Percentiles rank a stretch among this genome's conserved stretches.
Conservation (phyloP, 345 rosid genomes). For the Eucalyptus urophylla region DNA sequence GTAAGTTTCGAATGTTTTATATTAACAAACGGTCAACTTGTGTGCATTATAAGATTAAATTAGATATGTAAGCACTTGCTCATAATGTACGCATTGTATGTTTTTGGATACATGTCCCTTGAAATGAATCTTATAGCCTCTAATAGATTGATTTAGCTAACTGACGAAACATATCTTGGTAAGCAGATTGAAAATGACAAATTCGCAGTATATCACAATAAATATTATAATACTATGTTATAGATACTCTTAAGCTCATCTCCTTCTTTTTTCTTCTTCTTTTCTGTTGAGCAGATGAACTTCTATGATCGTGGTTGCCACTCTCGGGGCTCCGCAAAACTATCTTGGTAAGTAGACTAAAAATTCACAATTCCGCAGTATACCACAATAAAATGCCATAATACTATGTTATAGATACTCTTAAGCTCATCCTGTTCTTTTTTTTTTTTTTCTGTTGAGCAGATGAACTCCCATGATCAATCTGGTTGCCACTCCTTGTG, state of each 20-base stretch:
- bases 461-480: too few species aligned
- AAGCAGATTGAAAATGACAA: rapidly evolving
- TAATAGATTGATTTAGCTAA: too few species aligned
- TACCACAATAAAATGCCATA: too few species aligned
- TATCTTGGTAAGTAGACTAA: too few species aligned
- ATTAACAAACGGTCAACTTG: background rate
- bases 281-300: background rate
- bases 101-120: background rate
- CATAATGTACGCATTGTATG: background rate
- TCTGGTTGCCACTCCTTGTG: background rate
- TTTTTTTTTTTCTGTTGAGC: too few species aligned
- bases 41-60: background rate
- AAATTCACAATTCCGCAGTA: too few species aligned
- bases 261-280: rapidly evolving
- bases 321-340: background rate
- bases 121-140: background rate
- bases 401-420: too few species aligned
- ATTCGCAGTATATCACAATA: background rate
- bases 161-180: background rate
- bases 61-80: background rate
- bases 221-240: background rate
- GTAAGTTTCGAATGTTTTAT: background rate
- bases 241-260: background rate
- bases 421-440: too few species aligned
- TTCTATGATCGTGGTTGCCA: background rate